Base-by-base conservation (phyloP, 331 rosid genomes). In the Quercus lobata region DNA sequence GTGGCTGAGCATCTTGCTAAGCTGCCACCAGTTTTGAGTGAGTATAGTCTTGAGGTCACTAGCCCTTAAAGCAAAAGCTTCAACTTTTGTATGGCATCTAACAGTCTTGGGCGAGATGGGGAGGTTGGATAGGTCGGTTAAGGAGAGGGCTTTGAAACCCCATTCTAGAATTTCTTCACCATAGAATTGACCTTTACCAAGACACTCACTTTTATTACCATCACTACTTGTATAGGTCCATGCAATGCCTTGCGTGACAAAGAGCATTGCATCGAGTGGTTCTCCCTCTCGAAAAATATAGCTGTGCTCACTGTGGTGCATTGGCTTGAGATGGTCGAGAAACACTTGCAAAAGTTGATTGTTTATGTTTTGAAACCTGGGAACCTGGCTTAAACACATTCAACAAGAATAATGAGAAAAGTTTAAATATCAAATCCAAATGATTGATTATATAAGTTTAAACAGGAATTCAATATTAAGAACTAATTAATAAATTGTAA, bases 91-190 rank as follows among this genome's bases (percentile, higher is more conserved):
- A 18, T 78, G 78, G 11, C 84, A 71, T 21, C 35, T 32, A 10
- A 88, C 80, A 0, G 86, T 88, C 58, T 75, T 75, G 2, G 80
- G 79, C 30, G 86, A 81, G 25, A 70, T 16, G 16, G 89, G 85
- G 30, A 76, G 84, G 65, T 80, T 81, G 15, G 84, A 73, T n/a
- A 76, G 32, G 27, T 16, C 5, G 19, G 76, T 69, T 57, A 32
- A 57, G 53, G 37, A 80, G 69, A 29, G 29, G 49, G n/a, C 56
- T n/a, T 68, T 61, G 11, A 88, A 66, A 12, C 73, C 86, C 87
- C 86, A 81, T 8, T 83, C 75, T 18, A 88, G 84, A 73, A 88
- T 80, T 52, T 77, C 86, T 32, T 86, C 89, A 21, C 88, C 89
- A 25, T 79, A 88, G 19, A 83, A 85, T 16, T 88, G 86, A 49